Conservation (phyloP, 1,284 basidiomycete genomes). For the Clitocybe nebularis region DNA sequence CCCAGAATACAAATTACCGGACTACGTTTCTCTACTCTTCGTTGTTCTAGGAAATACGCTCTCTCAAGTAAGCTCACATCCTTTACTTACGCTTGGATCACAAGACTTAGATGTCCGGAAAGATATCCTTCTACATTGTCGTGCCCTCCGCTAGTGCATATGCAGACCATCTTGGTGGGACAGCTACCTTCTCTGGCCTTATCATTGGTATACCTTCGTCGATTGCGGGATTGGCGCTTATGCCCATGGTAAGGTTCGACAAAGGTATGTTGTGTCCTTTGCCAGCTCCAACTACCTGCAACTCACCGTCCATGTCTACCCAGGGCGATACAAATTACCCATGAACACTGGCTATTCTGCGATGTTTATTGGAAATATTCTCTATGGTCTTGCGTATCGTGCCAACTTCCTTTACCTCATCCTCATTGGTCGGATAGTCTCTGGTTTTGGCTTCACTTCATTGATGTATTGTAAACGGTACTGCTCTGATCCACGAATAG, state of each 20-base stretch:
- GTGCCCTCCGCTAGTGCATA: constrained; percentile 65
- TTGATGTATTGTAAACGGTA: constrained; percentile 57
- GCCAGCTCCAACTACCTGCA: not conserved
- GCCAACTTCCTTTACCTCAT: constrained; percentile 42
- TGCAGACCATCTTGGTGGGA: constrained; percentile 59
- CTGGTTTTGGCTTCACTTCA: constrained; percentile 43
- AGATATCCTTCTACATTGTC: constrained; percentile 64
- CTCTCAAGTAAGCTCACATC: constrained; percentile 37
- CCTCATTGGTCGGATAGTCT: constrained; percentile 44
- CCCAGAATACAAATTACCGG: constrained; percentile 46
- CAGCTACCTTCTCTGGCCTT: constrained; percentile 62
- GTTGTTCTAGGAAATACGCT: constrained; percentile 42
- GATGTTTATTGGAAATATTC: constrained; percentile 34
- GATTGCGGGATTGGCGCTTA: constrained; percentile 52
- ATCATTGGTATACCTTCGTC: constrained; percentile 65
- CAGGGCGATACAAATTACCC: constrained; percentile 52
- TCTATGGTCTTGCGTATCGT: constrained; percentile 39
- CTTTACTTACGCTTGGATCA: not conserved
- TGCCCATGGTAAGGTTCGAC: constrained; percentile 57
- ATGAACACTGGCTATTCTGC: constrained; percentile 38
- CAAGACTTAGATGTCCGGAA: too few species aligned
- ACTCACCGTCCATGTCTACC: not conserved
- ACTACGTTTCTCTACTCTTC: constrained; percentile 38
- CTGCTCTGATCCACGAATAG: constrained; percentile 62
- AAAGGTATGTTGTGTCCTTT: constrained; percentile 34